These are phyloP conservation scores for Jimgerdemannia lactiflua DNA, from an alignment of 192 early-diverging fungal species.

Conservation along the genomic window DNA sequence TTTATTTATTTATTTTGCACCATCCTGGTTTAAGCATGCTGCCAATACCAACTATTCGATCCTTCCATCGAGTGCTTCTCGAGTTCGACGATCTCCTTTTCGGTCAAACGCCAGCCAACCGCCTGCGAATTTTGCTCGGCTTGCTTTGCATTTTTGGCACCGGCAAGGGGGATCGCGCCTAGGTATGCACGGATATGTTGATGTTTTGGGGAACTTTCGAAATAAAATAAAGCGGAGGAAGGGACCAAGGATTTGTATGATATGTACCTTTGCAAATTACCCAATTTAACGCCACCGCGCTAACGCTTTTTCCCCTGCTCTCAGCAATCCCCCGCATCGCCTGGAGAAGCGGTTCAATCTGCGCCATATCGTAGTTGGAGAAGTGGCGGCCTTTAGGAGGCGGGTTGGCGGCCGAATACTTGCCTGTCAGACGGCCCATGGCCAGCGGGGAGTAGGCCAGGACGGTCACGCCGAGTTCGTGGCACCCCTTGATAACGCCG, in stretches of 20 bases:
- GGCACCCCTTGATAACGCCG: constrained; percentile 64
- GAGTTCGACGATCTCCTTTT: constrained; percentile 36
- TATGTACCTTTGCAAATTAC: constrained; percentile 33
- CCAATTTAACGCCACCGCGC: constrained; percentile 45
- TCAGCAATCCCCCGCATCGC: not conserved
- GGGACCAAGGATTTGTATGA: not conserved
- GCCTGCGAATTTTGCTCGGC: constrained; percentile 39
- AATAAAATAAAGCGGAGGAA: no score
- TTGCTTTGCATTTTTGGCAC: constrained; percentile 40
- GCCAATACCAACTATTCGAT: constrained; percentile 30
- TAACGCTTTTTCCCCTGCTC: constrained; percentile 6
- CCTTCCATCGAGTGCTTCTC: constrained; percentile 34
- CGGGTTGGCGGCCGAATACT: not conserved
- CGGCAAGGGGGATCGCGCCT: constrained; percentile 43
- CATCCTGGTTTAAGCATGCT: constrained; percentile 17
- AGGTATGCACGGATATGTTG: not conserved
- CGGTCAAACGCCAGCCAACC: constrained; percentile 38
- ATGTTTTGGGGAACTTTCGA: no score
- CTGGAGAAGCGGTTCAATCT: not conserved
- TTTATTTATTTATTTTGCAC: no score
- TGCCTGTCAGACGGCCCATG: constrained; percentile 21
- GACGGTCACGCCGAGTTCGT: constrained; percentile 67
- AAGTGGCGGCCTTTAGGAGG: not conserved
- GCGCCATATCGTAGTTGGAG: not conserved
- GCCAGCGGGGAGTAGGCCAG: constrained; percentile 74